Base-by-base conservation (phyloP, 257 asterid genomes). In the Lycium barbarum region DNA sequence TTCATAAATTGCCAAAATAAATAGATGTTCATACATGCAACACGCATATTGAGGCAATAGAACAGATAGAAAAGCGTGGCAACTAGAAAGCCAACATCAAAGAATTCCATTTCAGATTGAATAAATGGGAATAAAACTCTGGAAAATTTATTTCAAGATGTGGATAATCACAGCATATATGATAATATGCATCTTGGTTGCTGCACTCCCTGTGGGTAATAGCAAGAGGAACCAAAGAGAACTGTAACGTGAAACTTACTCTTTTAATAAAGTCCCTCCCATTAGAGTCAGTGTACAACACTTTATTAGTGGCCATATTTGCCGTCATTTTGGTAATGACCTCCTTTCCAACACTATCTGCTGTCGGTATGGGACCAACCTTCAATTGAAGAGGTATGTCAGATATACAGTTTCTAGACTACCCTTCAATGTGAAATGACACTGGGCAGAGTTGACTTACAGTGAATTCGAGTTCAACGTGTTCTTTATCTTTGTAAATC, bases 261-360 rank as follows among this genome's bases (percentile, higher is more conserved):
- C 98, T 89, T 91, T 91, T 92, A 59, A 95, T 87, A 85, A 95
- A 95, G 93, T 95, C 98, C 86, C 98, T 95, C 82, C 93, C 98
- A 45, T 95, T 95, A 85, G 98, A 95, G 79, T 95, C 98, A 13
- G 97, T 95, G 72, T 91, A 91, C 88, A 94, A 95, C 87, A 90
- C 93, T 86, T 90, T 87, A 84, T 92, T 68, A 5, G 97, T 91
- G 80, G 68, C 96, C 98, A 95, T 92, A 84, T 95, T 89, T 73
- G 98, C 85, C 33, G 93, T 87, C 84, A 95, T 79, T 90, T 91
- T 92, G 55, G 98, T 95, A 79, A 95, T 92, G 71, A 94, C 94
- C 92, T 95, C 98, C 87, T 95, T 95, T 26, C 98, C 98, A 20
- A 90, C 62, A 80, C 93, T 76, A 85, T 94, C 98, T 7, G 90